Evolutionary conservation across 768 basidiomycete genomes (phyloP), one percentile per base, ranked within the genome.

Genomic region (Leucogyrophana mollusca): DNA sequence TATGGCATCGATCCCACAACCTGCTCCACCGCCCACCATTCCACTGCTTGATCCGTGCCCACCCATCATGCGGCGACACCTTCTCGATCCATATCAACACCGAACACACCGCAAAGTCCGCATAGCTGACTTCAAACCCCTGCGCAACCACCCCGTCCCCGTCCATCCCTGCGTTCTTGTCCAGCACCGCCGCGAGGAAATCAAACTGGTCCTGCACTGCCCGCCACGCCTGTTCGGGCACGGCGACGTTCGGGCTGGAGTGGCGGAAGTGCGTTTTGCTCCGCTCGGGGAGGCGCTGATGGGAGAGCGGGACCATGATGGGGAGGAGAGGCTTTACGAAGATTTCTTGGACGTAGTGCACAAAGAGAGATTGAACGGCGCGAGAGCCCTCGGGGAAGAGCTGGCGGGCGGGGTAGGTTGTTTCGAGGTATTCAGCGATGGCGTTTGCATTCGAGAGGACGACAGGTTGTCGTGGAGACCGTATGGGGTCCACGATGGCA

Each of bases 341-440:
- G 4, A 80, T 68, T 20, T 86, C 81, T 47, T 85, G 77, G 44
- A 89, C 70, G 59, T 81, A 82, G 56, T 86, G 81, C 3, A 83
- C 84, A 58, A 87, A 88, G 27, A 85, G 70, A 6, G 76, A 69
- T 47, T 90, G 85, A 34, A 87, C 61, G 0, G 85, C 84, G 3
- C 80, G 76, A 0, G 85, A 76, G 13, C 84, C 86, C 20, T 83
- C 82, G 0, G 87, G 87, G 50, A 85, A 80, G 5, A 89, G 73
- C 1, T 83, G 82, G 4, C 85, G 80, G 0, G 82, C 83, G 18
- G 86, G 85, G 53, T 85, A 87, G 0, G 74, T 68, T 3, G 69
- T 61, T 55, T 90, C 87, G 30, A 89, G 78, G 58, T 88, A 87
- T 53, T 87, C 85, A 2, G 81, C 80, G 46, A 90, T 90, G 44